Evolutionary conservation across 495 filamentous ascomycete species (phyloP), one percentile per base, ranked within the genome.

Genomic region (Endocarpon pusillum): DNA sequence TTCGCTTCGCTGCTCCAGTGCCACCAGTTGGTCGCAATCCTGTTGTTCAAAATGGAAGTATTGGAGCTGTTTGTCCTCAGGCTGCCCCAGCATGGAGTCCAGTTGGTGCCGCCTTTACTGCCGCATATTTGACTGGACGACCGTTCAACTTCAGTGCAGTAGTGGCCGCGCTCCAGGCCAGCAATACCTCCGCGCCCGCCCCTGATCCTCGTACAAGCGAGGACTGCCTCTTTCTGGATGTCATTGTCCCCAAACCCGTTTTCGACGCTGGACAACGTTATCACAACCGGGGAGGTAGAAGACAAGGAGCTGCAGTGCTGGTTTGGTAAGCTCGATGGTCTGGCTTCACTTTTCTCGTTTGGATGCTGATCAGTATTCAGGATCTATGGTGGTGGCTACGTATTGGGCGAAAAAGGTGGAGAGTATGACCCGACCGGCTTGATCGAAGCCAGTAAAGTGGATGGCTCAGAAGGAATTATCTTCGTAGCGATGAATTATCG

Each of bases 401-500:
- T 17, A 15, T n/a, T 17, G 14, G 28, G 28, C 28, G 19, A 31
- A n/a, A 31, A 31, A 14, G 12, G 4, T 31, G 28, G 19, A 7
- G 28, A n/a, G 12, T 31, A 31, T 17, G 19, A 31, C 19, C 28
- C 28, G 4, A 15, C 28, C 7, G 28, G 28, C 12, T 17, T 31
- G 5, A 31, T 31, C 28, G 19, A 17, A 31, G 5, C 28, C 28
- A 31, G 28, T 17, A 26, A 49, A 57, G n/a, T n/a, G n/a, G n/a
- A n/a, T n/a, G n/a, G n/a, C n/a, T n/a, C n/a, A n/a, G 20, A 49
- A 18, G 41, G 43, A 6, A 64, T 85, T 32, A 52, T 86, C 8
- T 63, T 81, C 27, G 71, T 87, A 3, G 73, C 71, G 29, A 73
- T 85, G 51, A 86, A 81, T 50, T 84, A 84, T 45, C 73, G 80